phyloP scores from a whole-genome alignment of 371 early-diverging fungal genomes.

The Haplosporangium sp. region DNA sequence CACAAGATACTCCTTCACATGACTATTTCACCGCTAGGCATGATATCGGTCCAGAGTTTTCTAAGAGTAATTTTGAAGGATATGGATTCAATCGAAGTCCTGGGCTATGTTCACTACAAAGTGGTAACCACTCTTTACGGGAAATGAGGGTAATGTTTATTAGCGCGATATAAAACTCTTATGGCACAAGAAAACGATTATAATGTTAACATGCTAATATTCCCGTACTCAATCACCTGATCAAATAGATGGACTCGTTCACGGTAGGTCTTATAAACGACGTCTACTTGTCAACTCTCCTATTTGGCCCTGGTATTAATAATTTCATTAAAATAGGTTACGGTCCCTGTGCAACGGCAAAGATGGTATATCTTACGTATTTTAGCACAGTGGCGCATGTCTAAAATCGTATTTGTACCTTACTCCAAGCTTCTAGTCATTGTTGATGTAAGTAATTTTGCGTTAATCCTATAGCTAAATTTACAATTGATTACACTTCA shows the following conservation, averaged over 20 bases:
- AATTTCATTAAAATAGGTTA: slow-evolving; percentile 3
- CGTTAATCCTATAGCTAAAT: too few relatives aligned
- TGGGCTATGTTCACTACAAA: slow-evolving; percentile 16
- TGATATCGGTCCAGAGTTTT: slow-evolving; percentile 12
- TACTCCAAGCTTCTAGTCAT: slow-evolving; percentile 46
- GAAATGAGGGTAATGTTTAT: slow-evolving; percentile 20
- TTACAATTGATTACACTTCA: not conserved
- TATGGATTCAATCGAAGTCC: slow-evolving; percentile 12
- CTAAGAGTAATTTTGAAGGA: slow-evolving; percentile 26
- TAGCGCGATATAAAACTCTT: too few relatives aligned
- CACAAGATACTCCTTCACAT: not conserved
- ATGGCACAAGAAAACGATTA: too few relatives aligned
- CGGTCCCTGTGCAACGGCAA: slow-evolving; percentile 42
- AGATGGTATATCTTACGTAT: slow-evolving; percentile 47
- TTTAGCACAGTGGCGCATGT: slow-evolving; percentile 52
- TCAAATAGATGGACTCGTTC: slow-evolving; percentile 39
- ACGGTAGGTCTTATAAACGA: slow-evolving; percentile 8
- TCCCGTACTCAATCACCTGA: not conserved
- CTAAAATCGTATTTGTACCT: slow-evolving; percentile 41
- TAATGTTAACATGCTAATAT: not conserved
- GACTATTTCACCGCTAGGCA: not conserved
- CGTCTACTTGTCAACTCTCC: not conserved
- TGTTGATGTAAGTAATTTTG: slow-evolving; percentile 33
- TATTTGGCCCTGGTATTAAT: not conserved
- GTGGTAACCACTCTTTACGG: not conserved